Conservation (phyloP, 179 eudicot genomes). For the Drosera spatulata region DNA sequence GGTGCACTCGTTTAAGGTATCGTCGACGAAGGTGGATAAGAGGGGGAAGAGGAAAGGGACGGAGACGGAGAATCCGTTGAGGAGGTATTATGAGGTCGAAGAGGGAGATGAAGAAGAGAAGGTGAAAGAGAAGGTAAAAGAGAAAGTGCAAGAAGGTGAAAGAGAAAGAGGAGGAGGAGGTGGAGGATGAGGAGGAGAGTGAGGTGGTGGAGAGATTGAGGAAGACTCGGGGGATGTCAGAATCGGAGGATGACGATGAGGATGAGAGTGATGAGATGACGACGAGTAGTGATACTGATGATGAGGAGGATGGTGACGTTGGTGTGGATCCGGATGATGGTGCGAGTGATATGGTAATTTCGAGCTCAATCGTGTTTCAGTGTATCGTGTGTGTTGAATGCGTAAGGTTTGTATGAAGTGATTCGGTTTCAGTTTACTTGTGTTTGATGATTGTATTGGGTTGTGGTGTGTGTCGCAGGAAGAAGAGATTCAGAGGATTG, state of each 20-base stretch:
- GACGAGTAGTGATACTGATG: slow-evolving; percentile 27
- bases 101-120: slow-evolving; percentile 21
- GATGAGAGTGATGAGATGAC: slow-evolving; percentile 5
- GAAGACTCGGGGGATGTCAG: slow-evolving; percentile 7
- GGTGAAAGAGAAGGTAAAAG: slow-evolving; percentile 11
- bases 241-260: slow-evolving; percentile 16
- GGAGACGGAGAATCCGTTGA: slow-evolving; percentile 25
- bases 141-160: background rate
- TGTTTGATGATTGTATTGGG: background rate
- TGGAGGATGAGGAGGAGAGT: slow-evolving; percentile 15
- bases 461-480: slow-evolving; percentile 27
- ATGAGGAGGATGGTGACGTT: slow-evolving; percentile 25
- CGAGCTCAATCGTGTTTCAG: background rate
- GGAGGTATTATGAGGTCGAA: slow-evolving; percentile 45
- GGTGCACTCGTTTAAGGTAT: slow-evolving; percentile 40
- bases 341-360: slow-evolving; percentile 25
- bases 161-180: slow-evolving; percentile 4
- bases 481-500: slow-evolving; percentile 69
- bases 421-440: background rate
- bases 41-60: slow-evolving; percentile 46
- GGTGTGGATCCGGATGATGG: slow-evolving; percentile 17
- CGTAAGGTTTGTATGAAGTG: background rate
- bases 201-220: slow-evolving; percentile 13
- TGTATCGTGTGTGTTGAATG: background rate
- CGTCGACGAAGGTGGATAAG: slow-evolving; percentile 64